Evolutionary conservation across 805 yeast species (phyloP).

Genomic region (Nakazawaea siamensis): DNA sequence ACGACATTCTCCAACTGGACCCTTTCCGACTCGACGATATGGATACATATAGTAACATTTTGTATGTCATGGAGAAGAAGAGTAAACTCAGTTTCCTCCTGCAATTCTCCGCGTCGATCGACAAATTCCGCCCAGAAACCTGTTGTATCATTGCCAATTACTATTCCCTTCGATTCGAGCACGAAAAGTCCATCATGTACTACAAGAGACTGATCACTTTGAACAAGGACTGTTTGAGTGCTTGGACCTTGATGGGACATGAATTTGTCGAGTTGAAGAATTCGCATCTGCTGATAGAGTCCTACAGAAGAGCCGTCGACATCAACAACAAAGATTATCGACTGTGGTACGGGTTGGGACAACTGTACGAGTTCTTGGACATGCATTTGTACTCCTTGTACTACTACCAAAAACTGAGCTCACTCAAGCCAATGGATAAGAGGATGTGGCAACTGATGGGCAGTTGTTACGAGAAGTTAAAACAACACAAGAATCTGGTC

Average conservation of each 20-base stretch:
- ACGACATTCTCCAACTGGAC: slow-evolving; percentile 60
- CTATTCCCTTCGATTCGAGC: slow-evolving; percentile 86
- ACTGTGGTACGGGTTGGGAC: slow-evolving; percentile 98
- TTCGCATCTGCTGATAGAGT: slow-evolving; percentile 95
- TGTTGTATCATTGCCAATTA: slow-evolving; percentile 93
- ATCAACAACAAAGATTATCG: slow-evolving; percentile 82
- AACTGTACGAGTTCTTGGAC: slow-evolving; percentile 93
- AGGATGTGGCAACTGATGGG: slow-evolving; percentile 97
- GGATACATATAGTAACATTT: slow-evolving; percentile 89
- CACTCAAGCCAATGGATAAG: slow-evolving; percentile 80
- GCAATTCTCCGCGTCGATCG: slow-evolving; percentile 74
- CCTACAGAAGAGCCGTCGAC: slow-evolving; percentile 89
- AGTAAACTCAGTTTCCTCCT: slow-evolving; percentile 82
- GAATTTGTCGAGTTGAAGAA: slow-evolving; percentile 95
- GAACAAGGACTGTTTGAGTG: slow-evolving; percentile 73
- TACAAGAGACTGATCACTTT: slow-evolving; percentile 83
- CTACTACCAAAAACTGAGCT: slow-evolving; percentile 86
- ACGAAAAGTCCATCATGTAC: slow-evolving; percentile 89
- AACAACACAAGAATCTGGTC: slow-evolving; percentile 63
- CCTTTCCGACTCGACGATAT: slow-evolving; percentile 86
- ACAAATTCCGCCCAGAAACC: slow-evolving; percentile 86
- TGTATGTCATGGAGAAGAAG: slow-evolving; percentile 87
- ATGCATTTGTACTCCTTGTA: slow-evolving; percentile 90
- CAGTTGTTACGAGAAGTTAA: slow-evolving; percentile 75
- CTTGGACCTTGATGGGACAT: slow-evolving; percentile 99